Conservation (phyloP, 805 yeast species). For the Sporopachydermia quercuum region DNA sequence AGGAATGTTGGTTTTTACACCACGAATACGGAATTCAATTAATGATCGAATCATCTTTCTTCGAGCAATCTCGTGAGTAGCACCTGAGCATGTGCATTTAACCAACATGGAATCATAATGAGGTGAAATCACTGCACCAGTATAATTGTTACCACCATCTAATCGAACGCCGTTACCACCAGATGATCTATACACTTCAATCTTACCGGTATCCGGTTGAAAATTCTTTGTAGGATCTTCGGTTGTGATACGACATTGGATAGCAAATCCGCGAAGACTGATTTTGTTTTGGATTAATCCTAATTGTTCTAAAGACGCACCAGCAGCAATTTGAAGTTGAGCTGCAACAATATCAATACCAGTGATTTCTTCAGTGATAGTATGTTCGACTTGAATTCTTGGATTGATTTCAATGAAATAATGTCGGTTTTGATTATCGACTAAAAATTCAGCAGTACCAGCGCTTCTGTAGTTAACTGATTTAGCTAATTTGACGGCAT, state of each 20-base stretch:
- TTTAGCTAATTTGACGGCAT: constrained; percentile 86
- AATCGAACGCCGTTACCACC: constrained; percentile 99
- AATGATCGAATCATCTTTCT: constrained; percentile 95
- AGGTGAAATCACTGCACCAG: constrained; percentile 92
- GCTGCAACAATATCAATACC: constrained; percentile 98
- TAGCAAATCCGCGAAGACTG: constrained; percentile 94
- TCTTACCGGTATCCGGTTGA: constrained; percentile 97
- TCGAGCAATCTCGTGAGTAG: constrained; percentile 91
- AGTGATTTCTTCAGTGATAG: constrained; percentile 96
- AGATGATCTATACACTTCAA: constrained; percentile 94
- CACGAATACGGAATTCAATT: constrained; percentile 96
- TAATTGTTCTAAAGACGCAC: constrained; percentile 82
- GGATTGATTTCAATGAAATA: constrained; percentile 98
- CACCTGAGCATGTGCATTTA: constrained; percentile 93
- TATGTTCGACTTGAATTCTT: constrained; percentile 97
- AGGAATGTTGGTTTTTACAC: constrained; percentile 97
- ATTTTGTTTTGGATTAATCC: constrained; percentile 90
- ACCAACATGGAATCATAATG: constrained; percentile 98
- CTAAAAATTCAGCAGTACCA: constrained; percentile 96
- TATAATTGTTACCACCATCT: constrained; percentile 97
- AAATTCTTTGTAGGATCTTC: constrained; percentile 94
- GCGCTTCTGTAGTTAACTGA: constrained; percentile 89
- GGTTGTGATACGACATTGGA: constrained; percentile 97
- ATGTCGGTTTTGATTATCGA: constrained; percentile 86
- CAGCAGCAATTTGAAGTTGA: constrained; percentile 97